Conservation (phyloP, 2,329 filamentous ascomycete species). For the Aspergillus clavatus region DNA sequence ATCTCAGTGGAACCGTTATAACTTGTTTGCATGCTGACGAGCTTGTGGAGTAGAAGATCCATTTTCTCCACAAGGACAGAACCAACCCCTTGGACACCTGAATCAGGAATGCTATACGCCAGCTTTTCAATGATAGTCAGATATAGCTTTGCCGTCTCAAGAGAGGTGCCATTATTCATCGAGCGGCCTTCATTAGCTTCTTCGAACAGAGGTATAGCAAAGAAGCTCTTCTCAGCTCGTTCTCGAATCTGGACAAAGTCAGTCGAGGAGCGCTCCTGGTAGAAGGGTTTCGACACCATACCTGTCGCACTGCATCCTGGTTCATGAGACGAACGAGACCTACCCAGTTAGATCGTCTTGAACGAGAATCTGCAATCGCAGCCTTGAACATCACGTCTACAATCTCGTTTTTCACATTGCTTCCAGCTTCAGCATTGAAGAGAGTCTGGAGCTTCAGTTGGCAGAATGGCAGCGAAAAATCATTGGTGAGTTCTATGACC, state of each 20-base stretch:
- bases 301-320: conserved; percentile 33
- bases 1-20: conserved; percentile 17
- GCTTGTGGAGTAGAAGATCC: conserved; percentile 35
- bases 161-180: conserved; percentile 13
- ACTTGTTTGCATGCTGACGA: conserved; percentile 27
- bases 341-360: conserved; percentile 35
- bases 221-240: conserved; percentile 38
- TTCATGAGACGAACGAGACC: conserved; percentile 37
- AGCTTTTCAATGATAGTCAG: conserved; percentile 38
- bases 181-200: conserved; percentile 12
- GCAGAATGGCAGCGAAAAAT: conserved; percentile 42
- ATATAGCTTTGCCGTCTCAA: conserved; percentile 34
- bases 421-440: conserved; percentile 29
- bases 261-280: conserved; percentile 8
- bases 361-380: conserved; percentile 32
- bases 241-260: conserved; percentile 33
- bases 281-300: conserved; percentile 15
- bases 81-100: conserved; percentile 28
- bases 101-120: conserved; percentile 33
- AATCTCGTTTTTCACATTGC: conserved; percentile 27
- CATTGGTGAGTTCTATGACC: conserved; percentile 34
- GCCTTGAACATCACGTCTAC: conserved; percentile 40
- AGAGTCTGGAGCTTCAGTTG: conserved; percentile 41
- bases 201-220: conserved; percentile 33
- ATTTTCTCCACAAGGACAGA: conserved; percentile 38